Percentiles rank a stretch among this genome's conserved stretches.
These are phyloP conservation scores for Leishmania tropica DNA, from an alignment of 208 protist species.

Conservation along the genomic window DNA sequence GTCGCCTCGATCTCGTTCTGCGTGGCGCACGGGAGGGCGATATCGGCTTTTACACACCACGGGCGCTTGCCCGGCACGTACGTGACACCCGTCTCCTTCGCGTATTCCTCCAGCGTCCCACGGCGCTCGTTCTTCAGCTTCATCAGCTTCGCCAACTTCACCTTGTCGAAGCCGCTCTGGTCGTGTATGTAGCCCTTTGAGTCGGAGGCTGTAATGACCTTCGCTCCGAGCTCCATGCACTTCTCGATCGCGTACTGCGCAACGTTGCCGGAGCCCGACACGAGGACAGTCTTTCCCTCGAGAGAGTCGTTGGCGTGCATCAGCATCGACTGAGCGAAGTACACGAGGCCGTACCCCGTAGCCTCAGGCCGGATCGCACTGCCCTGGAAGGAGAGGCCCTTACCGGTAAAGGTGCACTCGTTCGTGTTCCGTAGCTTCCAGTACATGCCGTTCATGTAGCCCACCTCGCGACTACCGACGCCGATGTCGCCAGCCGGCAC, in stretches of 20 bases:
- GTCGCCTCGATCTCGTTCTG: conserved; percentile 94
- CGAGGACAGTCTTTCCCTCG: conserved; percentile 67
- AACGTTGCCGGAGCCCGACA: conserved; percentile 95
- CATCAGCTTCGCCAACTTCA: conserved; percentile 74
- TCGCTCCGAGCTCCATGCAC: conserved; percentile 82
- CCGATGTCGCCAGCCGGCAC: conserved; percentile 96
- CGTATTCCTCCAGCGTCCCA: conserved; percentile 69
- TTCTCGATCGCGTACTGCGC: conserved; percentile 88
- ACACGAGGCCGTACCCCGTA: conserved; percentile 94
- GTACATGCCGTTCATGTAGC: conserved; percentile 93
- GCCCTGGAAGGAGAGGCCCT: conserved; percentile 87
- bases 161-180: conserved; percentile 73
- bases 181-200: conserved; percentile 83
- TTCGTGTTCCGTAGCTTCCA: conserved; percentile 86
- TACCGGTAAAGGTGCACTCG: conserved; percentile 92
- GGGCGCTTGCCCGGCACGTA: conserved; percentile 73
- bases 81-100: conserved; percentile 59
- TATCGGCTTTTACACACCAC: conserved; percentile 65
- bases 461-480: conserved; percentile 92
- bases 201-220: conserved; percentile 86
- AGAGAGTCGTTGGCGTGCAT: conserved; percentile 47
- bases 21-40: conserved; percentile 92
- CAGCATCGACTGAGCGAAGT: conserved; percentile 90
- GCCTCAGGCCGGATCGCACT: conserved; percentile 94
- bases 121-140: conserved; percentile 70